Base-by-base conservation (phyloP, 176 grass and related monocot genomes). In the Triticum urartu region DNA sequence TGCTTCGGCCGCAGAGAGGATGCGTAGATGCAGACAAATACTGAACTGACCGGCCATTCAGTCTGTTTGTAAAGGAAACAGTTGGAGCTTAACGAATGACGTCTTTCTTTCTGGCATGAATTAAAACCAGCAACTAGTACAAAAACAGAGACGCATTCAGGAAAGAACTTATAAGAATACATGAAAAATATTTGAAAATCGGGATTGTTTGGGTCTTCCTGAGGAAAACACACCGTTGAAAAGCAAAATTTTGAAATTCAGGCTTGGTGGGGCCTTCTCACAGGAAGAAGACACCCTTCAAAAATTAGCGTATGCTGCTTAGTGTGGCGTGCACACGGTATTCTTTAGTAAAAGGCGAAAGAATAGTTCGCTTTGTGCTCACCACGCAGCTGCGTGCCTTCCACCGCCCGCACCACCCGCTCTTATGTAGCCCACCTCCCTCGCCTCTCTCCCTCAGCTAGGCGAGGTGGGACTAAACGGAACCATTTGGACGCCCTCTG, bases 311-410 rank as follows among this genome's bases (percentile, higher is more conserved):
- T 85, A 87, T 81, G 80, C 84, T 92, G 84, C 48, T 90, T 18
- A 20, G 0, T 77, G 17, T 75, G 81, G 36, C 15, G 60, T 6
- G 70, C 89, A 87, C 91, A 97, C 89, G 83, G 75, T 92, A 94
- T 92, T 94, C 91, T 92, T 94, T 89, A 92, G 88, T 97, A 92
- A 89, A 97, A 92, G 90, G 90, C 88, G 94, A 92, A 97, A 94
- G 83, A 97, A 94, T 91, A 94, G 88, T 89, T 94, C 81, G 72
- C 90, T 91, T 9, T 92, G 90, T 77, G 88, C 83, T 67, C 92
- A 79, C 81, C 92, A 89, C 88, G 78, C 90, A 91, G 86, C 92
- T 90, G 74, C 80, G 65, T 86, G 65, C 0, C 5, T 34, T 2
- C 3, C 0, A 2, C 0, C 0, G 0, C 3, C 0, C 0, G 5